Evolutionary conservation across 2,329 filamentous ascomycete genomes (phyloP).

Genomic region (Simplicillium sp.): DNA sequence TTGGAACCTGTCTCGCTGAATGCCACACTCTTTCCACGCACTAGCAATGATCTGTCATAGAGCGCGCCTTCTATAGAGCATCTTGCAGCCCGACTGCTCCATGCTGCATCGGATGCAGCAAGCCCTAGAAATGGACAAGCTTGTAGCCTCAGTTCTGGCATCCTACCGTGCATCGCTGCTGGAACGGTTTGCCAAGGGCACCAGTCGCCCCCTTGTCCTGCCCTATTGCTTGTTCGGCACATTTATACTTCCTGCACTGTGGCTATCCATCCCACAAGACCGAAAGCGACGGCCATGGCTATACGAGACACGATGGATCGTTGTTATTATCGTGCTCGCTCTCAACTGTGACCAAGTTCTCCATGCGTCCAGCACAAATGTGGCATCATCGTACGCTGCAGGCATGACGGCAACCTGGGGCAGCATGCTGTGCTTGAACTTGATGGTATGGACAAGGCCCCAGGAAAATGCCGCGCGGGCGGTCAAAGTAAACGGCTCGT

Average conservation of each 20-base stretch:
- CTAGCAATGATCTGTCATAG: no score
- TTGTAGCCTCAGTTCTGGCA: no score
- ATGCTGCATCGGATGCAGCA: no score
- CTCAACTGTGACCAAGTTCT: slow-evolving; percentile 34
- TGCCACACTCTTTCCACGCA: no score
- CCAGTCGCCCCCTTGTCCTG: slow-evolving; percentile 35
- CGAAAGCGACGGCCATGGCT: slow-evolving; percentile 34
- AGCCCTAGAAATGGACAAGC: no score
- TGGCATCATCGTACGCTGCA: slow-evolving; percentile 37
- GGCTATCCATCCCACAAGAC: slow-evolving; percentile 45
- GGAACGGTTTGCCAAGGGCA: no score
- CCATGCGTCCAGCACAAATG: slow-evolving; percentile 38
- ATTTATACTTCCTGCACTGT: slow-evolving; percentile 40
- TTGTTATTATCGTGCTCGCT: slow-evolving; percentile 31
- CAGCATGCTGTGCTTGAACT: slow-evolving; percentile 35
- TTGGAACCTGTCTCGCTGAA: no score
- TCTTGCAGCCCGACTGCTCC: no score
- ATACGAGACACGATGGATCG: slow-evolving; percentile 36
- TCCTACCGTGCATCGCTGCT: no score
- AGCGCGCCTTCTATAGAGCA: no score
- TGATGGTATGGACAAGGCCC: slow-evolving; percentile 44
- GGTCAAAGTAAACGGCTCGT: slow-evolving; percentile 14
- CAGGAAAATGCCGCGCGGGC: slow-evolving; percentile 48
- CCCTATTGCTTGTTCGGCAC: slow-evolving; percentile 39
- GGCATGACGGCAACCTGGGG: slow-evolving; percentile 43